Percentiles rank a stretch among this genome's conserved stretches.
Evolutionary conservation across 805 yeast genomes (phyloP).

Genomic region (Saccharomycopsis sp.): DNA sequence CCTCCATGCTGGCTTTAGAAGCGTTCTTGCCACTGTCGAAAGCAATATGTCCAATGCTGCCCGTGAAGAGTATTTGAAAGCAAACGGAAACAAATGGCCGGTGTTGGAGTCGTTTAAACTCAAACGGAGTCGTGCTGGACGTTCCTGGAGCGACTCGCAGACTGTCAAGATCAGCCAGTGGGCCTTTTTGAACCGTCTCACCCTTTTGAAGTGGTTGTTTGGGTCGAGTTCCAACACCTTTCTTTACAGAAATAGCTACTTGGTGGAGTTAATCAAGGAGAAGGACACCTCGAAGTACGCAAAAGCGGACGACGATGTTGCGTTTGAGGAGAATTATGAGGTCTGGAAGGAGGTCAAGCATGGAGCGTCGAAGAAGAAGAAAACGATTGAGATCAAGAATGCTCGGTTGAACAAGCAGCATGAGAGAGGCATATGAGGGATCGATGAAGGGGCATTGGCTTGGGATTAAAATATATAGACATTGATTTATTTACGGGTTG

Average conservation of each 20-base stretch:
- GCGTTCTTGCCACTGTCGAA: constrained; percentile 44
- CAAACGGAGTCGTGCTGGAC: too few relatives aligned
- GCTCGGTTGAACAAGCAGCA: constrained; percentile 12
- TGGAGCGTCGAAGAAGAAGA: background rate
- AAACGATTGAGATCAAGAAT: constrained; percentile 4
- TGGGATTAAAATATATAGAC: too few relatives aligned
- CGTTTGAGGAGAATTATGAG: background rate
- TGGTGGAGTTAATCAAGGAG: background rate
- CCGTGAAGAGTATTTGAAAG: background rate
- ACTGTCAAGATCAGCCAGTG: constrained; percentile 4
- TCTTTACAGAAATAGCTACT: constrained; percentile 1
- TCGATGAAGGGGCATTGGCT: too few relatives aligned
- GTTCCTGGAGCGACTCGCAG: background rate
- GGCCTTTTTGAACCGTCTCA: constrained; percentile 8
- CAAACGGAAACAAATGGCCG: background rate
- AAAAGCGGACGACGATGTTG: background rate
- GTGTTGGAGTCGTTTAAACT: constrained; percentile 4
- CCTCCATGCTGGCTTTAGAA: constrained; percentile 53
- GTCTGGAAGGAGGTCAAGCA: background rate
- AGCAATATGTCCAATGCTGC: constrained; percentile 28
- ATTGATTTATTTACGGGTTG: too few relatives aligned
- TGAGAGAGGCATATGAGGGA: too few relatives aligned
- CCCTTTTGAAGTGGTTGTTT: constrained; percentile 17
- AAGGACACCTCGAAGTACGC: background rate
- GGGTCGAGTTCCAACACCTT: constrained; percentile 10